Base-by-base conservation (phyloP, 331 rosid genomes). In the Malus hybrid region DNA sequence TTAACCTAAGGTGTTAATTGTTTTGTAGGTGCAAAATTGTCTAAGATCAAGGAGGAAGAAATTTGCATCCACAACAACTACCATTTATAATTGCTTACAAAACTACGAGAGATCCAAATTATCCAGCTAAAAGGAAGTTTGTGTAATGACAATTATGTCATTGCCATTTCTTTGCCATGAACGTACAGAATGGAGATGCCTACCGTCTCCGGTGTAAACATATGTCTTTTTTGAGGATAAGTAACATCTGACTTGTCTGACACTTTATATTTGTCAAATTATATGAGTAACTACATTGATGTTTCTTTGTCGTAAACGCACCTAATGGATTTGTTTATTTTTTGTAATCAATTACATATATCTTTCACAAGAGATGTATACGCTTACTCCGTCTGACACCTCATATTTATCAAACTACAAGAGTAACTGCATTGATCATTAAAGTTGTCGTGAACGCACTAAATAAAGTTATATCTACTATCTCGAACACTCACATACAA, bases 401-500 rank as follows among this genome's bases (percentile, higher is more conserved):
- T 50, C n/a, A 6, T 0, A 50, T 50, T 50, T 50, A 3, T 50
- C 56, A 50, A 50, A 16, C 2, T 50, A 3, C 7, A 50, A 3
- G n/a, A 6, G 9, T 50, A 50, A 50, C 9, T 6, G n/a, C 8
- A 50, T 50, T 16, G 4, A 15, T 15, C 4, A 15, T 16, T 50
- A 15, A 16, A 39, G 2, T 50, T 16, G 9, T 6, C 9, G 0
- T 15, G 9, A 50, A 16, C 4, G 0, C 56, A 50, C 56, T 50
- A 6, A 50, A 50, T 50, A 0, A 50, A 50, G n/a, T 1, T 50
- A 15, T 16, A 50, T 50, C 20, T 1, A 50, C 4, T 16, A 50
- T 50, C n/a, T 50, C 4, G 7, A 0, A 50, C 0, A 0, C 4
- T 0, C 4, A 2, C 56, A 1, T 16, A 3, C 9, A 50, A 2